Percentiles rank a stretch among this genome's conserved stretches.
phyloP scores from a whole-genome alignment of 2,329 filamentous ascomycete genomes.

The Zymoseptoria ardabiliae region DNA sequence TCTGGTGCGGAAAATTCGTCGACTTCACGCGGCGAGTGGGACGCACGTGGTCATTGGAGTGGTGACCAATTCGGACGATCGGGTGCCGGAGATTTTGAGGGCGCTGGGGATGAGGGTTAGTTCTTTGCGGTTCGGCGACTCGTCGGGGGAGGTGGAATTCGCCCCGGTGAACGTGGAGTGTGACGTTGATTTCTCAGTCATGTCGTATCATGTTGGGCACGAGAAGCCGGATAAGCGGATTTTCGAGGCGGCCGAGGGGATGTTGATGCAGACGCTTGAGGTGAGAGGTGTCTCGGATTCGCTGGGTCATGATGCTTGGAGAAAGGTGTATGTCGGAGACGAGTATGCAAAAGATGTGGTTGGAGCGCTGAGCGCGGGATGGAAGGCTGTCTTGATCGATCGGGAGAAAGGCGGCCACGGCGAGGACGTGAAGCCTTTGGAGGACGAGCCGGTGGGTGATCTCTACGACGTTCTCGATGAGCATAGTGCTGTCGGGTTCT shows the following conservation, averaged over 20 bases:
- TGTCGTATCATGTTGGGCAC: conserved; percentile 56
- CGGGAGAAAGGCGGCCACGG: conserved; percentile 20
- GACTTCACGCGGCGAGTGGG: conserved; percentile 8
- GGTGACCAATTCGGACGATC: conserved; percentile 57
- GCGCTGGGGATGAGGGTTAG: conserved; percentile 48
- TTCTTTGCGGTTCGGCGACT: conserved; percentile 25
- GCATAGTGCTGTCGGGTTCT: conserved; percentile 17
- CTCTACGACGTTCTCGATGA: conserved; percentile 14
- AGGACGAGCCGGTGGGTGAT: conserved; percentile 11
- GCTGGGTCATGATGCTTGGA: conserved; percentile 28
- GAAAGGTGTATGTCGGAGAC: conserved; percentile 49
- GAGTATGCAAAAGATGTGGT: conserved; percentile 45
- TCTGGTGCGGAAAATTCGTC: conserved; percentile 39
- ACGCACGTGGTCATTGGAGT: conserved; percentile 44
- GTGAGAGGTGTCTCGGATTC: conserved; percentile 20
- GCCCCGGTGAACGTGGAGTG: conserved; percentile 4
- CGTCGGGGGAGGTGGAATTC: neutral
- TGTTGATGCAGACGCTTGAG: conserved; percentile 27
- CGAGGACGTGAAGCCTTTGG: conserved; percentile 15
- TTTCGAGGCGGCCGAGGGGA: conserved; percentile 47
- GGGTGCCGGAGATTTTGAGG: conserved; percentile 48
- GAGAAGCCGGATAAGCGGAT: conserved; percentile 53
- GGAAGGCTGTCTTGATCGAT: conserved; percentile 40
- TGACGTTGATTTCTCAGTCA: conserved; percentile 51
- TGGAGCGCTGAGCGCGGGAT: conserved; percentile 43